phyloP scores from a whole-genome alignment of 2,329 filamentous ascomycete genomes.

The Colletotrichum nymphaeae region DNA sequence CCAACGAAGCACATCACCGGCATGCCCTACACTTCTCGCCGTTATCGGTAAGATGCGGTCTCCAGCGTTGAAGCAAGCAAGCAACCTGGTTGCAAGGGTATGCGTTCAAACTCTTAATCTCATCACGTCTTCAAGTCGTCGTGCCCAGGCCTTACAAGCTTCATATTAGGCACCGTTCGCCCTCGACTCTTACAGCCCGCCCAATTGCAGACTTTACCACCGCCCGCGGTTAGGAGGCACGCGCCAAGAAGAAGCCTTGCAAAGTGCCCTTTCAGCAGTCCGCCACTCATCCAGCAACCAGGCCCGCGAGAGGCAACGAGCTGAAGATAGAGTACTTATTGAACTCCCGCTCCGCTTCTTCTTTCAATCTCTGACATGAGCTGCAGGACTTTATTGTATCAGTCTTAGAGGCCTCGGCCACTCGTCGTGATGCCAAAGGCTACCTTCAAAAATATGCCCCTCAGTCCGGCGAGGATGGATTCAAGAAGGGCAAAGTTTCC shows the following conservation, averaged over 20 bases:
- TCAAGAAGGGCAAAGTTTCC: slow-evolving; percentile 7
- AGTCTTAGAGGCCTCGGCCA: slow-evolving; percentile 87
- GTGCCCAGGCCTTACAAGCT: neutral
- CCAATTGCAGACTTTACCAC: slow-evolving; percentile 27
- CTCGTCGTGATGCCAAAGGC: slow-evolving; percentile 90
- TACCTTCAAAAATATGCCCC: slow-evolving; percentile 86
- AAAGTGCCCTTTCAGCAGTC: slow-evolving; percentile 28
- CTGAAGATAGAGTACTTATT: slow-evolving; percentile 56
- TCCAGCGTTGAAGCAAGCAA: slow-evolving; percentile 25
- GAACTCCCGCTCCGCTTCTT: too few relatives aligned
- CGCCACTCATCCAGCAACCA: slow-evolving; percentile 29
- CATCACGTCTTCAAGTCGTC: neutral
- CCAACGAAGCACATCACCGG: neutral
- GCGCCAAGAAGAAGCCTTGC: slow-evolving; percentile 26
- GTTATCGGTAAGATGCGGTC: slow-evolving; percentile 17
- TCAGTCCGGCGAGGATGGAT: slow-evolving; percentile 9
- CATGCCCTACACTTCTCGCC: neutral
- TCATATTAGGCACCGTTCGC: slow-evolving; percentile 14
- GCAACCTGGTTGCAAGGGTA: slow-evolving; percentile 26
- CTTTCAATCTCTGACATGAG: slow-evolving; percentile 19
- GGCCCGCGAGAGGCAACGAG: slow-evolving; percentile 55
- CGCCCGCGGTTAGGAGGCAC: slow-evolving; percentile 20
- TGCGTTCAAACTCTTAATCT: neutral
- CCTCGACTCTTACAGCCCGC: slow-evolving; percentile 20
- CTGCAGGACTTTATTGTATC: slow-evolving; percentile 85